phyloP scores from a whole-genome alignment of 768 basidiomycete genomes.

The Tylopilus subfusipes region DNA sequence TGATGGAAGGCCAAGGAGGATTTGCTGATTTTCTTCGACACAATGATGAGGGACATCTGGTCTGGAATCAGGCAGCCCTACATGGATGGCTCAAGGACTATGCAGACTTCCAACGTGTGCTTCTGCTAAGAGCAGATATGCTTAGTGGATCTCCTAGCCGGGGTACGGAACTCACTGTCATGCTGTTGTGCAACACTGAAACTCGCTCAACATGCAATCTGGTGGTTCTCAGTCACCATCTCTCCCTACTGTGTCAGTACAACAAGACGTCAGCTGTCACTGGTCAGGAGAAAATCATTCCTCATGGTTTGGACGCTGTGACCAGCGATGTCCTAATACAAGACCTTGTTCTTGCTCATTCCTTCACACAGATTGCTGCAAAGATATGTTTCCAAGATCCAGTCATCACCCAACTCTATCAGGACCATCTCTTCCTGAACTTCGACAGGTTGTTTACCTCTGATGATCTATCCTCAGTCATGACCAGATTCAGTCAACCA shows the following conservation, averaged over 20 bases:
- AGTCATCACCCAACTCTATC: too few relatives aligned
- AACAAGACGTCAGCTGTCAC: not conserved
- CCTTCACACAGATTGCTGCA: too few relatives aligned
- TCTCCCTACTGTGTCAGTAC: not conserved
- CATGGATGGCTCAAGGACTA: not conserved
- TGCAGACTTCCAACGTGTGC: not conserved
- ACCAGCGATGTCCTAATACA: not conserved
- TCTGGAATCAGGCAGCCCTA: not conserved
- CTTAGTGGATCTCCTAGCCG: not conserved
- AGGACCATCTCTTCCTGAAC: not conserved
- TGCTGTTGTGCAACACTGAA: not conserved
- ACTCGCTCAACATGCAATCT: not conserved
- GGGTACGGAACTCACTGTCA: not conserved
- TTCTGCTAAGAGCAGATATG: not conserved
- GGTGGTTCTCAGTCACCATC: not conserved
- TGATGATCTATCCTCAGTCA: not conserved
- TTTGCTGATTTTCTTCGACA: too few relatives aligned
- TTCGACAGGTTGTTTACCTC: not conserved
- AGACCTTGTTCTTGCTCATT: not conserved
- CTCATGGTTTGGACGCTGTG: not conserved
- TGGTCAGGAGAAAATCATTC: not conserved
- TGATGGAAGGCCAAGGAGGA: too few relatives aligned
- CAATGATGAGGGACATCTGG: not conserved
- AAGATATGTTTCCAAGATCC: too few relatives aligned
- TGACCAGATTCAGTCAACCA: not conserved